A percentile compares a stretch with the other conserved stretches of the same genome.
Conservation (phyloP, 2,329 filamentous ascomycete species). For the Aurifilum marmelostoma region DNA sequence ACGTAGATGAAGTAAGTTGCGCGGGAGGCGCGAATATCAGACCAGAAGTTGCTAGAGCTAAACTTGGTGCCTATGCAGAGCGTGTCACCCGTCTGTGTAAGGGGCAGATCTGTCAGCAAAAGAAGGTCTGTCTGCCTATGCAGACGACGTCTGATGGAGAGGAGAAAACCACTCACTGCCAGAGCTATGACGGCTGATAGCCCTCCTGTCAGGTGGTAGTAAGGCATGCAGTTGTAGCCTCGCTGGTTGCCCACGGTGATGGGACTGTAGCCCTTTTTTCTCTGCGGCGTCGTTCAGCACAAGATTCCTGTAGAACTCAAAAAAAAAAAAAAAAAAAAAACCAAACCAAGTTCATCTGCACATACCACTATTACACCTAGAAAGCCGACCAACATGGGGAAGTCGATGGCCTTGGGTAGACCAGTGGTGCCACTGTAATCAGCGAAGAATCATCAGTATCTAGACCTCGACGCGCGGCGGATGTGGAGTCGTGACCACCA, state of each 20-base stretch:
- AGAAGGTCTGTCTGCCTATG: constrained; percentile 29
- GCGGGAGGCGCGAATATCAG: constrained; percentile 67
- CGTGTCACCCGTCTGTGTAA: constrained; percentile 48
- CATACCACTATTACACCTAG: constrained; percentile 34
- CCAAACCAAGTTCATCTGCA: neutral
- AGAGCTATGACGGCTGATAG: constrained; percentile 61
- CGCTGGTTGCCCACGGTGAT: constrained; percentile 50
- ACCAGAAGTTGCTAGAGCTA: constrained; percentile 72
- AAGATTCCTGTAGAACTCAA: no score
- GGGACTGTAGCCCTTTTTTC: constrained; percentile 11
- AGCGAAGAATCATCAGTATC: neutral
- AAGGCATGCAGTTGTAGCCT: constrained; percentile 77
- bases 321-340: neutral
- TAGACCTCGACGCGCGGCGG: neutral
- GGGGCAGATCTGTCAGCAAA: constrained; percentile 32
- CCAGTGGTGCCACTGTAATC: constrained; percentile 70
- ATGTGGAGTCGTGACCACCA: neutral
- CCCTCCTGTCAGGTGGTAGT: constrained; percentile 76
- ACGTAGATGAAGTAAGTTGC: constrained; percentile 78
- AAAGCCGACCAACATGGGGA: constrained; percentile 53
- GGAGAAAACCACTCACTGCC: constrained; percentile 43
- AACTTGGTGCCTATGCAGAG: constrained; percentile 69
- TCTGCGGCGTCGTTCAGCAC: constrained; percentile 7
- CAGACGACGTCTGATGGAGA: neutral
- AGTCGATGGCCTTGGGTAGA: constrained; percentile 70